Percentiles rank a stretch among this genome's conserved stretches.
Evolutionary conservation across 352 stramenopile species (phyloP).

Genomic region (Elongisporangium anandrum): DNA sequence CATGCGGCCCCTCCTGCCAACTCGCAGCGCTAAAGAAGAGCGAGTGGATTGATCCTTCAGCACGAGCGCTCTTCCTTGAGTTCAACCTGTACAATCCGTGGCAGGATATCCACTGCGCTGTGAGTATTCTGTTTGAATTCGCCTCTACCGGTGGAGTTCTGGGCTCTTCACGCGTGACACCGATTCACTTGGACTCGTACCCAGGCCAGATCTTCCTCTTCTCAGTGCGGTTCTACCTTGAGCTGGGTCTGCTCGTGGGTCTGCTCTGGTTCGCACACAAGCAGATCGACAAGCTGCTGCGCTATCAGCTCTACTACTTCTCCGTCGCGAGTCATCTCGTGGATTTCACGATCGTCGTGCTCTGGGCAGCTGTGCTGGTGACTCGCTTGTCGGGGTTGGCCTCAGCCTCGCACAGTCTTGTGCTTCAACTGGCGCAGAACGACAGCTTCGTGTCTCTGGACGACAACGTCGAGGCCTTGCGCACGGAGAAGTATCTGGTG

Average conservation of each 20-base stretch:
- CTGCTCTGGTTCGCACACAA: slow-evolving; percentile 40
- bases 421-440: slow-evolving; percentile 26
- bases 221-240: slow-evolving; percentile 36
- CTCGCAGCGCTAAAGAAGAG: slow-evolving; percentile 24
- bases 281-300: slow-evolving; percentile 43
- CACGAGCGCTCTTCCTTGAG: slow-evolving; percentile 40
- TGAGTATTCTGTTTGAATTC: slow-evolving; percentile 60
- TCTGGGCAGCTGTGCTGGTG: slow-evolving; percentile 32
- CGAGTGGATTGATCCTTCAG: slow-evolving; percentile 50
- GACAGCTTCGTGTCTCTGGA: slow-evolving; percentile 32
- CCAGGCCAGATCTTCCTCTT: slow-evolving; percentile 32
- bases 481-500: slow-evolving; percentile 26
- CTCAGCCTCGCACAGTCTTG: slow-evolving; percentile 26
- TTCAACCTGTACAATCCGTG: slow-evolving; percentile 70
- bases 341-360: slow-evolving; percentile 43
- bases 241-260: slow-evolving; percentile 37
- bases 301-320: slow-evolving; percentile 67
- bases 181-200: slow-evolving; percentile 52
- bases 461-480: slow-evolving; percentile 19
- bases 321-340: slow-evolving; percentile 40
- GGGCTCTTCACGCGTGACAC: slow-evolving; percentile 19
- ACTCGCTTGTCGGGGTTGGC: slow-evolving; percentile 28
- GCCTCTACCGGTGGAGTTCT: slow-evolving; percentile 29
- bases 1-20: slow-evolving; percentile 22
- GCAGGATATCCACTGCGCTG: slow-evolving; percentile 36